Base-by-base conservation (phyloP, 495 filamentous ascomycete species). In the Gamarada debralockiae region DNA sequence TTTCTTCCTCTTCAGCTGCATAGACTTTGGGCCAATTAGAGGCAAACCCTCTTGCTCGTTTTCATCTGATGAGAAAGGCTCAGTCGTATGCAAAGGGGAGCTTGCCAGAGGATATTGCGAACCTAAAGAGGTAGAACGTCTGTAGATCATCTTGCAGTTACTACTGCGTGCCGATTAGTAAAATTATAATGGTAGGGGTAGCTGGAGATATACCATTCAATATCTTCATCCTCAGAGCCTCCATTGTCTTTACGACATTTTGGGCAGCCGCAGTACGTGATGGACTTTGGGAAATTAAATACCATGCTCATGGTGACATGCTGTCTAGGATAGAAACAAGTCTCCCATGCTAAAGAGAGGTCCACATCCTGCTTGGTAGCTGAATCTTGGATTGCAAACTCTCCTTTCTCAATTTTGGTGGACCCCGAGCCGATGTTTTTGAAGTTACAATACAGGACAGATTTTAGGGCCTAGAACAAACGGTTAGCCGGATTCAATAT, bases 231-330 rank as follows among this genome's bases (percentile, higher is more conserved):
- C 9, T 54, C 42, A 22, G 12, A 9, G 37, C 18, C 34, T 42
- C 7, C 21, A 20, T 6, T n/a, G 18, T 20, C 18, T 7, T n/a
- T 20, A 14, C 4, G 6, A 39, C 37, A 39, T 39, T 15, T 39
- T 39, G 37, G 37, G n/a, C 37, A 39, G 37, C 14, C 6, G n/a
- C n/a, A n/a, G n/a, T n/a, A n/a, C n/a, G 37, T 22, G 36, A 15
- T 22, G 20, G 25, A 3, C 10, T 43, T 22, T 4, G 8, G n/a
- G 0, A 22, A 6, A n/a, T 21, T 52, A 64, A 73, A 51, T 61
- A 73, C 48, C 60, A 67, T 65, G 37, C 63, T 65, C 63, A 65
- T 67, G 2, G 51, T 58, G 1, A 65, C 61, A 15, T 52, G 22
- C 34, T 60, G 57, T 17, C 63, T 60, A 2, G 65, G 65, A 22